Conservation (phyloP, 2,329 filamentous ascomycete species). For the Fonsecaea pedrosoi region DNA sequence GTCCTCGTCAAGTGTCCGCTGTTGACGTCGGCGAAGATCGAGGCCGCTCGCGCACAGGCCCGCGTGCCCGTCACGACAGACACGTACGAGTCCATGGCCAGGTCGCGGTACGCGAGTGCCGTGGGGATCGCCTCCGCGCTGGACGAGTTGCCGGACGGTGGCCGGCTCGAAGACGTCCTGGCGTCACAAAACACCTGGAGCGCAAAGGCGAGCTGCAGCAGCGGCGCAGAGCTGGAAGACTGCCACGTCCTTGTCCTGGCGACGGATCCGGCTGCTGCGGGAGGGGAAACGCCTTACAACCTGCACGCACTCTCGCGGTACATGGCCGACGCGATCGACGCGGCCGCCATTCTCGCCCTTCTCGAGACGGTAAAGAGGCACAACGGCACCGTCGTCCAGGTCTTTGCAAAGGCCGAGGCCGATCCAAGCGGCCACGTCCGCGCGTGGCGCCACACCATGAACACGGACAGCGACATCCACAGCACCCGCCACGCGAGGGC, state of each 20-base stretch:
- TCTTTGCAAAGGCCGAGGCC: conserved; percentile 46
- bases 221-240: conserved; percentile 45
- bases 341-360: conserved; percentile 13
- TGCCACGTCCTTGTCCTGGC: conserved; percentile 45
- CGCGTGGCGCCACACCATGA: conserved; percentile 45
- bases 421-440: conserved; percentile 41
- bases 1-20: conserved; percentile 45
- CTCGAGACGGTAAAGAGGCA: conserved; percentile 12
- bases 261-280: conserved; percentile 34
- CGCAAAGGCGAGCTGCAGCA: conserved; percentile 44
- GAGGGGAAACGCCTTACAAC: neutral
- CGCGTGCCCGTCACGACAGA: conserved; percentile 41
- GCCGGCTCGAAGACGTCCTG: conserved; percentile 38
- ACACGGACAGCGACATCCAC: conserved; percentile 43
- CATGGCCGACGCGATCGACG: conserved; percentile 31
- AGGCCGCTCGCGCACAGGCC: conserved; percentile 38
- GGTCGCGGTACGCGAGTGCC: conserved; percentile 45
- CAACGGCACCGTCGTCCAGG: conserved; percentile 39
- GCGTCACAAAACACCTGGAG: conserved; percentile 39
- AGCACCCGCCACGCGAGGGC: conserved; percentile 45
- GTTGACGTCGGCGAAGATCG: conserved; percentile 43
- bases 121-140: conserved; percentile 44
- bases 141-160: conserved; percentile 35
- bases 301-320: conserved; percentile 16
- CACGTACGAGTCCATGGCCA: conserved; percentile 47